Conservation (phyloP, 2,329 filamentous ascomycete species). For the Cladorrhinum sp. region DNA sequence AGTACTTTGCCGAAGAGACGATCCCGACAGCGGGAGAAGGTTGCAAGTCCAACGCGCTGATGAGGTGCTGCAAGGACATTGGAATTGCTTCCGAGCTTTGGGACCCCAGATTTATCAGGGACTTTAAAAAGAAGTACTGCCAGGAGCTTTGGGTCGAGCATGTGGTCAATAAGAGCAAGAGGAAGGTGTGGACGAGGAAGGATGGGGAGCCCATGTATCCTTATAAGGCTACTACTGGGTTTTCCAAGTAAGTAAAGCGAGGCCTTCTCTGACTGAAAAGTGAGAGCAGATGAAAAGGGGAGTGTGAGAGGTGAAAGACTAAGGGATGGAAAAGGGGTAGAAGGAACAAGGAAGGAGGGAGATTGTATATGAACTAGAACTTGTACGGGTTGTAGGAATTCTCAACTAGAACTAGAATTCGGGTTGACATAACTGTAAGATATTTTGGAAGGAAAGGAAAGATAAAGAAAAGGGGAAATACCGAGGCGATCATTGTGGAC, state of each 20-base stretch:
- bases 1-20: constrained; percentile 85
- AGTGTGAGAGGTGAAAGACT: too few relatives aligned
- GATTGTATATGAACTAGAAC: too few relatives aligned
- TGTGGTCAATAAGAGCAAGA: constrained; percentile 78
- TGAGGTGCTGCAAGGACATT: constrained; percentile 97
- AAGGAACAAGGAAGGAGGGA: too few relatives aligned
- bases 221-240: constrained; percentile 41
- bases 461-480: too few relatives aligned
- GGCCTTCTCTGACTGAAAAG: too few relatives aligned
- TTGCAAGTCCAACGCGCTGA: constrained; percentile 94
- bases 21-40: constrained; percentile 95
- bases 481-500: too few relatives aligned
- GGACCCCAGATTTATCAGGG: constrained; percentile 88
- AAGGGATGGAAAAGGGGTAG: too few relatives aligned
- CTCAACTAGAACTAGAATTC: too few relatives aligned
- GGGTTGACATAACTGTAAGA: too few relatives aligned
- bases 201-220: constrained; percentile 69
- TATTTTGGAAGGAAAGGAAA: too few relatives aligned
- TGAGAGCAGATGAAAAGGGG: too few relatives aligned
- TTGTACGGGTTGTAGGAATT: too few relatives aligned
- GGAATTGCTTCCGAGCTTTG: constrained; percentile 93
- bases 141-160: constrained; percentile 91
- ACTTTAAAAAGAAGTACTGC: constrained; percentile 71
- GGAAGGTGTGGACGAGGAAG: constrained; percentile 82
- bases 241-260: background rate